Base-by-base conservation (phyloP, 768 basidiomycete genomes). In the Mycena chlorophos region DNA sequence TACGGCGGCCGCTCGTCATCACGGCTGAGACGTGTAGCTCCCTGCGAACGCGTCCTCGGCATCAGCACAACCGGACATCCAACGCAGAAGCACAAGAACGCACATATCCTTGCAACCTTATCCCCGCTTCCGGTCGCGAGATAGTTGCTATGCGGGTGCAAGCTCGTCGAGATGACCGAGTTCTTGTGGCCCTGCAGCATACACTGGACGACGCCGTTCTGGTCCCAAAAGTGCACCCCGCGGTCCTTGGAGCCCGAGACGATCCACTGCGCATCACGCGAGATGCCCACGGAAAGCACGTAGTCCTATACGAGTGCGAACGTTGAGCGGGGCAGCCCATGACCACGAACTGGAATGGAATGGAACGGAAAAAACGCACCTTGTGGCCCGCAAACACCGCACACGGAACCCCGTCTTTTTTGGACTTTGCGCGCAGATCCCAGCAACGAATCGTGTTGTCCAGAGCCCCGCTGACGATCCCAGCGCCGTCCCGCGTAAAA, bases 401-500 rank as follows among this genome's bases (percentile, higher is more conserved):
- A 39, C 50, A 51, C 38, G 50, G 50, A 19, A 51, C 30, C 26
- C 75, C 62, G 17, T 72, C 77, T 63, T 75, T 72, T 71, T 75
- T 73, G 29, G 73, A 71, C 47, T 67, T 72, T 27, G 47, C 54
- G 8, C 54, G 61, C 12, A 86, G 69, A 60, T 86, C 83, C 82
- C 85, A 86, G 47, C 81, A 75, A 60, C 84, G 81, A 46, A 86
- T 66, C 34, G 81, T 84, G 69, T 84, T 81, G 65, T 86, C 84
- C 54, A 86, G 69, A 69, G 83, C 85, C 23, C 88, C 89, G 53
- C 84, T 85, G 20, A 89, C 86, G 62, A 90, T 75, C n/a, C 79
- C 82, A 62, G 82, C 80, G n/a, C 88, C 88, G 63, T 88, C 89
- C 0, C 86, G 87, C 3, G 85, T 84, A 73, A 90, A 90, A 17